These are phyloP conservation scores for Bruguiera gymnorhiza DNA, from an alignment of 345 rosid species.

Conservation along the genomic window DNA sequence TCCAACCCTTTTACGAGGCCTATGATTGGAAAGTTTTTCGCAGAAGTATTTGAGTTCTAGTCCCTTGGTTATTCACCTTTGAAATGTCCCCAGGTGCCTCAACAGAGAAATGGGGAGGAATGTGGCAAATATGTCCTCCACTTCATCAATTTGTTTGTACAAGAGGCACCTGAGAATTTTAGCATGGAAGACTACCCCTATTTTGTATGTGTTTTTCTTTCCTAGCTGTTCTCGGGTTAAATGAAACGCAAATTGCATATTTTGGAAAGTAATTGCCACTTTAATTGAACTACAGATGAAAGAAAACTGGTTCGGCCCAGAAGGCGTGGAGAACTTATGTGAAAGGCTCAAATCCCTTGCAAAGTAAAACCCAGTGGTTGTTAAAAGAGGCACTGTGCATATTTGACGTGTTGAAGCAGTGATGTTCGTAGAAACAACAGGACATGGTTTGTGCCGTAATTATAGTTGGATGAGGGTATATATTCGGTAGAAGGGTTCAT, in stretches of 20 bases:
- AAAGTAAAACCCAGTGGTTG: neutral
- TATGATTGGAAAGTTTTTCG: neutral
- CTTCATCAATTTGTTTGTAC: constrained; percentile 56
- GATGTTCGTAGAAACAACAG: too few species aligned
- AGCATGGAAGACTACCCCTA: constrained; percentile 36
- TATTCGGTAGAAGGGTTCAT: neutral
- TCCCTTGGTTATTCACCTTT: neutral
- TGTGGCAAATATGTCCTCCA: constrained; percentile 75
- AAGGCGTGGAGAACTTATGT: constrained; percentile 7
- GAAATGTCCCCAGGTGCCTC: constrained; percentile 50
- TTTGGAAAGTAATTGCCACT: neutral
- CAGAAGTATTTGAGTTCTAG: neutral
- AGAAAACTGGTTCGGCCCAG: constrained; percentile 13
- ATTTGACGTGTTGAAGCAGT: neutral
- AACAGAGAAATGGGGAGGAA: constrained; percentile 58
- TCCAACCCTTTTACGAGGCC: neutral
- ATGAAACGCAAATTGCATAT: constrained; percentile 1
- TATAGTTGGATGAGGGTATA: neutral
- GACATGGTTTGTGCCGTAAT: neutral
- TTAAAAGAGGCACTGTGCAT: too few species aligned
- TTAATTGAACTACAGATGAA: constrained; percentile 18
- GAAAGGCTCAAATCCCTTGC: constrained; percentile 11
- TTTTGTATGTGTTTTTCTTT: constrained; percentile 38
- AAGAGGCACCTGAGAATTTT: constrained; percentile 48
- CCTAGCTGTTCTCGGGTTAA: neutral